Evolutionary conservation across 257 asterid genomes (phyloP).

Genomic region (Solanum habrochaites): DNA sequence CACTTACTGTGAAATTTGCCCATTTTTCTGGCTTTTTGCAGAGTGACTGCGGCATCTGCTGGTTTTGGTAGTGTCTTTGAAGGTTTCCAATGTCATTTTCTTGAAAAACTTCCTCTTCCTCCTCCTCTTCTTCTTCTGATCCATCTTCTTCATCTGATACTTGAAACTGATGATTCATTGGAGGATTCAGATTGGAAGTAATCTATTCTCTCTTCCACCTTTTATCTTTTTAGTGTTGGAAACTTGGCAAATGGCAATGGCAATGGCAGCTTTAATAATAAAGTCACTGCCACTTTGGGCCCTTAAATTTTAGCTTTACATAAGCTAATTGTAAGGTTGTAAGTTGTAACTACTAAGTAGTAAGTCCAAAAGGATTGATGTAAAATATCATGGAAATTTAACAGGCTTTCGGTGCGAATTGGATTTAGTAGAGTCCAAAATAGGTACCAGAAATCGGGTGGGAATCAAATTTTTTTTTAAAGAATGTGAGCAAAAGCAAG

Average conservation of each 20-base stretch:
- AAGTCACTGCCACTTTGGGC: not conserved
- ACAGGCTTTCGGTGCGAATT: not conserved
- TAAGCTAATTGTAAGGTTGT: not conserved
- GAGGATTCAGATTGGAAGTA: not conserved
- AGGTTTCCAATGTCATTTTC: not conserved
- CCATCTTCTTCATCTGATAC: not conserved
- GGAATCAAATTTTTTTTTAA: not conserved
- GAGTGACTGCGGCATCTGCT: not conserved
- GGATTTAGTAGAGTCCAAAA: not conserved
- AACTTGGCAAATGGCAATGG: not conserved
- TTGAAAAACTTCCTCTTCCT: not conserved
- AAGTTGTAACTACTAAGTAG: not conserved
- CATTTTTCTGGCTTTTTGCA: not conserved
- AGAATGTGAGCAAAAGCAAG: not conserved
- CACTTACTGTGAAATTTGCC: not conserved
- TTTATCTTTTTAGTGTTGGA: not conserved
- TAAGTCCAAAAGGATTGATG: not conserved
- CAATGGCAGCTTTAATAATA: not conserved
- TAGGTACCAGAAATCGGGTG: not conserved
- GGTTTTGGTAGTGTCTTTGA: not conserved
- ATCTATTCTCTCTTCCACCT: not conserved
- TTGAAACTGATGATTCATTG: not conserved
- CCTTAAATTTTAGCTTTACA: not conserved
- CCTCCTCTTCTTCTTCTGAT: not conserved
- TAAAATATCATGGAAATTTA: not conserved